Base-by-base conservation (phyloP, 2,329 filamentous ascomycete genomes). In the Paracoccidioides lutzii region DNA sequence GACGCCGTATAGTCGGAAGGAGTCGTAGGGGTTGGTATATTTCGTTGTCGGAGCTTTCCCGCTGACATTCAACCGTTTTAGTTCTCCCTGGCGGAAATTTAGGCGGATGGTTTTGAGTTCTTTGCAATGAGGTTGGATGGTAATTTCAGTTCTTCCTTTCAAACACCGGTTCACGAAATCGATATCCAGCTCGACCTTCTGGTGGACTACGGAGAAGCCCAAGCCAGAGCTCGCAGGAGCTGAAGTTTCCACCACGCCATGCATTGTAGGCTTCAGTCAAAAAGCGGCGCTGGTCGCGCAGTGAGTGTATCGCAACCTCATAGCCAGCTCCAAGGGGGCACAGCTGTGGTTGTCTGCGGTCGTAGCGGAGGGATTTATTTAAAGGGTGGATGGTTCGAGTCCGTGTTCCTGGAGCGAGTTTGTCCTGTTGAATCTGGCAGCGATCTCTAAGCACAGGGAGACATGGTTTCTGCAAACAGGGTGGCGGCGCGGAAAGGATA, bases 161-260 rank as follows among this genome's bases (percentile, higher is more conserved):
- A 97, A 74, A 65, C 78, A 80, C 70, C 84, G 85, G 54, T 81
- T 81, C 60, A 81, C 78, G 68, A 98, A 94, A 73, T 95, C 87
- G 67, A 98, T 78, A 64, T 97, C 90, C 58, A 98, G 77, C 64
- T 90, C 85, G 52, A 98, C 84, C 68, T 88, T 87, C 73, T 97
- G 91, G 72, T 90, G 85, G 55, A 88, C 78, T 57, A 97, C 75
- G 50, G 76, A 75, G 65, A 78, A 83, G 41, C 74, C 74, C 58
- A 68, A 63, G 35, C 64, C 64, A 52, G 65, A 61, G 62, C 64
- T 65, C 56, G 59, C 58, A 55, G 66, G 62, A 42, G 49, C 55
- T 49, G 64, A 62, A 55, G 64, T 65, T 56, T 72, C 70, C 54
- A 72, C 65, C 59, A 71, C 64, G 61, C 70, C 69, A 57, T 69